phyloP scores from a whole-genome alignment of 306 rosid species.

The Castanospermum australe region DNA sequence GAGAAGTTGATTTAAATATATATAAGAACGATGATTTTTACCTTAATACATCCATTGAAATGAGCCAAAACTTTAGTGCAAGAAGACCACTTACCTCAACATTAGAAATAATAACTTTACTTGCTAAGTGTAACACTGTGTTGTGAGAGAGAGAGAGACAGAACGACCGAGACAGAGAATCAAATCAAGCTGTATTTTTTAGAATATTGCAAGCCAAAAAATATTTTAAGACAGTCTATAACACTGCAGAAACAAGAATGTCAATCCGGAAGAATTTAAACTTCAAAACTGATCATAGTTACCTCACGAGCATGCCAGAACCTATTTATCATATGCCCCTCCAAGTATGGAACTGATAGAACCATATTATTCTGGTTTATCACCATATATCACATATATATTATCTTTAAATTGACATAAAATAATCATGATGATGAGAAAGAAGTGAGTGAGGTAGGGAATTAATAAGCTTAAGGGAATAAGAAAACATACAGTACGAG shows the following conservation, averaged over 20 bases:
- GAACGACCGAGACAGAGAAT: too few relatives aligned
- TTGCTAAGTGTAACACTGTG: too few relatives aligned
- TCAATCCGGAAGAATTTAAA: too few relatives aligned
- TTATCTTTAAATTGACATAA: background rate
- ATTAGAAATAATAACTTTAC: background rate
- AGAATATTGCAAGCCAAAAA: slow-evolving; percentile 67
- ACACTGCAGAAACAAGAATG: too few relatives aligned
- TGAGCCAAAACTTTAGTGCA: background rate
- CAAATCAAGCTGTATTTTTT: slow-evolving; percentile 54
- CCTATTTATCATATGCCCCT: too few relatives aligned
- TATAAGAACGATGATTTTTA: too few relatives aligned
- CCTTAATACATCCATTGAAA: background rate
- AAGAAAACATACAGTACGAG: slow-evolving; percentile 47
- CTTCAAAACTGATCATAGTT: too few relatives aligned
- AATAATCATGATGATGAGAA: background rate
- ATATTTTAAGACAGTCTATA: slow-evolving; percentile 55
- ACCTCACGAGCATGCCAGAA: too few relatives aligned
- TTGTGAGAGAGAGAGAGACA: background rate
- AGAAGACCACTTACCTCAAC: background rate
- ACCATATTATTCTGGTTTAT: too few relatives aligned
- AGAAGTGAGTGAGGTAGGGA: background rate
- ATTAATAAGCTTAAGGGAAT: background rate
- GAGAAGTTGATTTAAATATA: too few relatives aligned
- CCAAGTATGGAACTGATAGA: too few relatives aligned
- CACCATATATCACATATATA: too few relatives aligned